A percentile compares a stretch with the other conserved stretches of the same genome.
Conservation (phyloP, 352 stramenopile genomes). For the Phytophthora palmivora region DNA sequence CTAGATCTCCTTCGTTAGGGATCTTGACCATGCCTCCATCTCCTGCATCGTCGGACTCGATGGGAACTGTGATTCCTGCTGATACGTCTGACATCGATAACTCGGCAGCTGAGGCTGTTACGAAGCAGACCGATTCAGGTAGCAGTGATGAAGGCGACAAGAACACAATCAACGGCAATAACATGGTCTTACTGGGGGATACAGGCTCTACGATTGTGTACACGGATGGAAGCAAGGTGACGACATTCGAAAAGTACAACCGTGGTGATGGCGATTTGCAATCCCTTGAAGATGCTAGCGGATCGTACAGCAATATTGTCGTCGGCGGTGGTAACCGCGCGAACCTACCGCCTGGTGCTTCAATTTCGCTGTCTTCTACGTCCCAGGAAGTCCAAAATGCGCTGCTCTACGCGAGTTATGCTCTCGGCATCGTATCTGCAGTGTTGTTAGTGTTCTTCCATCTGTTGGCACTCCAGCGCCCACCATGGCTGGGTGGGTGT, state of each 20-base stretch:
- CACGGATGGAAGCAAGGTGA: conserved; percentile 42
- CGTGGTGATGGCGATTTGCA: conserved; percentile 29
- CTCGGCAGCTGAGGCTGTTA: conserved; percentile 34
- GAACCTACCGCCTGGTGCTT: conserved; percentile 57
- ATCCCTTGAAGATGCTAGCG: conserved; percentile 27
- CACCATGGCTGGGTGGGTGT: conserved; percentile 44
- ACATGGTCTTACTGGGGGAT: conserved; percentile 37
- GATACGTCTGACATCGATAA: conserved; percentile 38
- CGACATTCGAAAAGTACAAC: conserved; percentile 49
- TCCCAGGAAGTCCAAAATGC: conserved; percentile 55
- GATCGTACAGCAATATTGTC: conserved; percentile 41
- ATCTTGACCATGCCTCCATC: conserved; percentile 29
- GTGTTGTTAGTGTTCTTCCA: conserved; percentile 69
- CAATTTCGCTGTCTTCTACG: conserved; percentile 58
- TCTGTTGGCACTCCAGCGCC: conserved; percentile 52
- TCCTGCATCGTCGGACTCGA: conserved; percentile 24
- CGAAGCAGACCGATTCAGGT: conserved; percentile 27
- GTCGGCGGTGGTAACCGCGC: conserved; percentile 61
- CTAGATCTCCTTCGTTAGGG: conserved; percentile 17
- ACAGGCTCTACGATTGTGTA: conserved; percentile 45
- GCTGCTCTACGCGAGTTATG: conserved; percentile 56
- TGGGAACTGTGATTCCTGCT: conserved; percentile 44
- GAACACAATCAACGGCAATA: conserved; percentile 29
- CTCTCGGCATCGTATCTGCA: conserved; percentile 53
- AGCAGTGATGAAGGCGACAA: conserved; percentile 27